phyloP scores from a whole-genome alignment of 805 yeast genomes.

The Starmerella gropengiesseri region DNA sequence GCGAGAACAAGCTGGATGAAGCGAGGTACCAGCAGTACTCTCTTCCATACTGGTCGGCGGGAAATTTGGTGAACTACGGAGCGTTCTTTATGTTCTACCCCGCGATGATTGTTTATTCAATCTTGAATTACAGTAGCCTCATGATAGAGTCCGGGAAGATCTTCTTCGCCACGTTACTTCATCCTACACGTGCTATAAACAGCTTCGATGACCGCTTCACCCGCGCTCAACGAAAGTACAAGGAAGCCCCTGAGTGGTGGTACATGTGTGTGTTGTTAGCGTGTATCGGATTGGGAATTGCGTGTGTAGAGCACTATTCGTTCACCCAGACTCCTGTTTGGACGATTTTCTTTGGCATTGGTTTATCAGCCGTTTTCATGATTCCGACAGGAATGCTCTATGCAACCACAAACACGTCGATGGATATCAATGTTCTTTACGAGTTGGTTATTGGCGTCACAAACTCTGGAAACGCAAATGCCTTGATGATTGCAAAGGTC shows the following conservation, averaged over 20 bases:
- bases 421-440: slow-evolving; percentile 40
- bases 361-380: slow-evolving; percentile 40
- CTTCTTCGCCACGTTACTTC: slow-evolving; percentile 23
- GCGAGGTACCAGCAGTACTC: slow-evolving; percentile 46
- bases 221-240: slow-evolving; percentile 44
- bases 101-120: slow-evolving; percentile 38
- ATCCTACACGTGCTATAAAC: neutral
- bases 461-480: slow-evolving; percentile 44
- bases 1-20: slow-evolving; percentile 35
- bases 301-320: slow-evolving; percentile 32
- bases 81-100: slow-evolving; percentile 48
- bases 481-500: slow-evolving; percentile 41
- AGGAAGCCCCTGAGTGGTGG: slow-evolving; percentile 53
- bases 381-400: slow-evolving; percentile 41
- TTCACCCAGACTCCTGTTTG: slow-evolving; percentile 45
- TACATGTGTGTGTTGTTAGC: slow-evolving; percentile 35
- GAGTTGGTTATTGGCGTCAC: slow-evolving; percentile 47
- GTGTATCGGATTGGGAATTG: slow-evolving; percentile 38
- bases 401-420: slow-evolving; percentile 39
- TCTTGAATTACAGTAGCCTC: slow-evolving; percentile 19
- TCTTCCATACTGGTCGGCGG: slow-evolving; percentile 58
- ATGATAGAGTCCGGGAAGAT: neutral
- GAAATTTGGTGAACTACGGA: slow-evolving; percentile 48
- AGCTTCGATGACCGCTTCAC: slow-evolving; percentile 44
- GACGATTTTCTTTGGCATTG: slow-evolving; percentile 46